These are phyloP conservation scores for Psilocybe cyanescens DNA, from an alignment of 768 basidiomycete genomes.

Conservation along the genomic window DNA sequence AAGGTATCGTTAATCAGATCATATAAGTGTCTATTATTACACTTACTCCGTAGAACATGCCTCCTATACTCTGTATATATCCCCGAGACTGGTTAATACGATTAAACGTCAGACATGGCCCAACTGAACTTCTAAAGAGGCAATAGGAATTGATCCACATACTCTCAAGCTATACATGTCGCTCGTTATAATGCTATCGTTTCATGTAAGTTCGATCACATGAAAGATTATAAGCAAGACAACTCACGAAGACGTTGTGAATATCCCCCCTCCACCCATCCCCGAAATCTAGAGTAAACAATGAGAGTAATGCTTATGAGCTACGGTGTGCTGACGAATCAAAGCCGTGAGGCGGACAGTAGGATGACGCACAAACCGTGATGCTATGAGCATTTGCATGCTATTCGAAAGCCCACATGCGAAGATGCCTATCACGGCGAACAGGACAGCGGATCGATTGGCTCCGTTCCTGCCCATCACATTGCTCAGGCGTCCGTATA, in stretches of 20 bases:
- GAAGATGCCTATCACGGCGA: constrained; percentile 63
- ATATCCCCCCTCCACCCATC: constrained; percentile 78
- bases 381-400: constrained; percentile 73
- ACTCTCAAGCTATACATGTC: constrained; percentile 84
- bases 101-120: neutral
- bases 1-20: neutral
- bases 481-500: constrained; percentile 82
- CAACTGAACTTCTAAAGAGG: neutral
- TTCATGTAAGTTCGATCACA: neutral
- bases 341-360: neutral
- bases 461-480: constrained; percentile 75
- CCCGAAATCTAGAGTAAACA: constrained; percentile 58
- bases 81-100: constrained; percentile 56
- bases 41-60: constrained; percentile 76
- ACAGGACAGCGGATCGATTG: constrained; percentile 64
- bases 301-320: neutral
- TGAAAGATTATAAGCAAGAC: neutral
- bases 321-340: neutral
- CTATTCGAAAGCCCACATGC: constrained; percentile 68
- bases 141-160: constrained; percentile 21
- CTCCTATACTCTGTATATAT: constrained; percentile 70
- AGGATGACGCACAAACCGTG: constrained; percentile 67
- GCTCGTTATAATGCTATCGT: constrained; percentile 67
- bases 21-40: neutral
- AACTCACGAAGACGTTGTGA: constrained; percentile 71